phyloP scores from a whole-genome alignment of 805 yeast species.

The Metschnikowia noctiluminum region DNA sequence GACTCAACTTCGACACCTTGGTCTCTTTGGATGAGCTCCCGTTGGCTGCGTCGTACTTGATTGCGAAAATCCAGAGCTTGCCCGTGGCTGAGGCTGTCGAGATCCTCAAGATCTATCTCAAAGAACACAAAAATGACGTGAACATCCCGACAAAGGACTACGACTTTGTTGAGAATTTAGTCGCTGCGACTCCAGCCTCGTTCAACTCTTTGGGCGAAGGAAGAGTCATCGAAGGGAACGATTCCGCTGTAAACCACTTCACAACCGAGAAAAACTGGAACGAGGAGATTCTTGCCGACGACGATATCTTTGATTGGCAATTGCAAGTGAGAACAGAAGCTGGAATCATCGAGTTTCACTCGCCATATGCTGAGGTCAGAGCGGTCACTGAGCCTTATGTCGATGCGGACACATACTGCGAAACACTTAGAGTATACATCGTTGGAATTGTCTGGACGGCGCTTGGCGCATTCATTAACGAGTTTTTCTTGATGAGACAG shows the following conservation, averaged over 20 bases:
- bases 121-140: conserved; percentile 1
- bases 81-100: neutral
- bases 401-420: conserved; percentile 46
- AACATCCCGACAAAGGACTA: neutral
- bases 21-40: conserved; percentile 31
- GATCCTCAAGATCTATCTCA: neutral
- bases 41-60: conserved; percentile 20
- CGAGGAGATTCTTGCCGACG: neutral
- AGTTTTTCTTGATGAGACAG: conserved; percentile 53
- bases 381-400: conserved; percentile 55
- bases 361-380: conserved; percentile 65
- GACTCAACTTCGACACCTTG: conserved; percentile 26
- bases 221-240: neutral
- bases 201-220: neutral
- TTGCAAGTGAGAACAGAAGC: conserved; percentile 38
- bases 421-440: conserved; percentile 55
- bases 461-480: conserved; percentile 56
- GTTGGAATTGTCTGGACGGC: conserved; percentile 49
- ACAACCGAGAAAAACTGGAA: neutral
- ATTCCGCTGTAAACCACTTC: conserved; percentile 9
- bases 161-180: conserved; percentile 2
- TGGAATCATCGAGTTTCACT: conserved; percentile 26
- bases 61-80: conserved; percentile 2
- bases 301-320: conserved; percentile 27
- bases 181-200: neutral